These are phyloP conservation scores for Chamaecrista fasciculata DNA, from an alignment of 306 rosid species.

Conservation along the genomic window DNA sequence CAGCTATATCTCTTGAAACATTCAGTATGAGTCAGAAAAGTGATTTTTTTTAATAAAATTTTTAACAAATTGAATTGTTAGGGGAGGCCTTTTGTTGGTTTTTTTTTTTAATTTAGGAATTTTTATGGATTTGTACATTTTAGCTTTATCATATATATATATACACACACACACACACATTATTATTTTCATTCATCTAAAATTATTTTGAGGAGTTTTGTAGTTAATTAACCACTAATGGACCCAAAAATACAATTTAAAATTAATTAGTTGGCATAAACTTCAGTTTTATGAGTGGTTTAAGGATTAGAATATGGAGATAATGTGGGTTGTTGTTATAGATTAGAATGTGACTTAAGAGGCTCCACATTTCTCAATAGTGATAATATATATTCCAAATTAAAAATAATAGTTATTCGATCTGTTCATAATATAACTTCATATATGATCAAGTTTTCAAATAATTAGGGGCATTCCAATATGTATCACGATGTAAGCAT, in stretches of 20 bases:
- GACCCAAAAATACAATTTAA: not conserved
- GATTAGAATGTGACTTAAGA: not conserved
- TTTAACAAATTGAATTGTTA: no score
- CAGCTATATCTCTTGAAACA: no score
- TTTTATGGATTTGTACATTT: no score
- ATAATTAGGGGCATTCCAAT: not conserved
- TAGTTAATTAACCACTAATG: not conserved
- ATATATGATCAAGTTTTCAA: not conserved
- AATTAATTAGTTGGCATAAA: not conserved
- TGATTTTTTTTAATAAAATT: no score
- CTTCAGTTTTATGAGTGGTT: not conserved
- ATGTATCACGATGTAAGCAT: not conserved
- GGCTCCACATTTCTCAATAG: not conserved
- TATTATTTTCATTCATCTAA: no score
- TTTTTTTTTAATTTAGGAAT: no score
- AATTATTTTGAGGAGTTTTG: not conserved
- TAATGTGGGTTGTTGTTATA: not conserved
- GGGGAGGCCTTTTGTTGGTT: no score
- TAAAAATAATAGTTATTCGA: not conserved
- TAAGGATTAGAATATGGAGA: not conserved
- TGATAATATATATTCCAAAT: not conserved
- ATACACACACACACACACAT: no score
- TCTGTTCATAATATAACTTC: not conserved
- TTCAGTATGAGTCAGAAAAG: no score
- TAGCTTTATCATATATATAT: no score